These are phyloP conservation scores for Globisporangium okanoganense DNA, from an alignment of 352 stramenopile genomes.

Conservation along the genomic window DNA sequence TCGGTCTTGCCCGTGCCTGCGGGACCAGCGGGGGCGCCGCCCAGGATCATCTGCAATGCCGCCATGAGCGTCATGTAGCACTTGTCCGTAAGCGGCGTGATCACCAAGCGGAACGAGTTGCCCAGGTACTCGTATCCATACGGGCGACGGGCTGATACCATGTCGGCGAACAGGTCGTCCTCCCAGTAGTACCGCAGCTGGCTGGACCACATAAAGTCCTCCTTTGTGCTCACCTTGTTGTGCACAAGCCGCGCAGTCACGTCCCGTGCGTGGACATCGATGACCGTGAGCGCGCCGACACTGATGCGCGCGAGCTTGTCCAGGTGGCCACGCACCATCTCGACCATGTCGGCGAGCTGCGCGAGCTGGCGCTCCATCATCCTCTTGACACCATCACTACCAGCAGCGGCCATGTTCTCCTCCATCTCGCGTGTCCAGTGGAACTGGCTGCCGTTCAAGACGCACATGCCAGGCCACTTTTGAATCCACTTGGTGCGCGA, in stretches of 20 bases:
- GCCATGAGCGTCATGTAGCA: constrained; percentile 96
- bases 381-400: constrained; percentile 84
- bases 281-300: constrained; percentile 92
- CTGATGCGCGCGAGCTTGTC: constrained; percentile 90
- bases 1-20: constrained; percentile 94
- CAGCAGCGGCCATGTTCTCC: constrained; percentile 70
- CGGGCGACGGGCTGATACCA: constrained; percentile 87
- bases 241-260: constrained; percentile 87
- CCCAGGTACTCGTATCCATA: constrained; percentile 96
- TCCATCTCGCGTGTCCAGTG: constrained; percentile 96
- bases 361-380: constrained; percentile 90
- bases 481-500: constrained; percentile 95
- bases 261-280: constrained; percentile 94
- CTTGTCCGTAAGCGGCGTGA: constrained; percentile 94
- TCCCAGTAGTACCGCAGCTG: constrained; percentile 96
- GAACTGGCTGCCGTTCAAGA: constrained; percentile 94
- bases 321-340: constrained; percentile 86
- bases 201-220: constrained; percentile 93
- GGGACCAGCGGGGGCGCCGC: constrained; percentile 88
- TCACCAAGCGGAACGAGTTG: constrained; percentile 93
- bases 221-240: constrained; percentile 81
- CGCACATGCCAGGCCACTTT: constrained; percentile 92
- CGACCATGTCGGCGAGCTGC: constrained; percentile 95
- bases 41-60: constrained; percentile 93
- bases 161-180: constrained; percentile 82